Evolutionary conservation across 163 green algal genomes (phyloP), one percentile per base, ranked within the genome.

Genomic region (Trebouxia gelatinosa): DNA sequence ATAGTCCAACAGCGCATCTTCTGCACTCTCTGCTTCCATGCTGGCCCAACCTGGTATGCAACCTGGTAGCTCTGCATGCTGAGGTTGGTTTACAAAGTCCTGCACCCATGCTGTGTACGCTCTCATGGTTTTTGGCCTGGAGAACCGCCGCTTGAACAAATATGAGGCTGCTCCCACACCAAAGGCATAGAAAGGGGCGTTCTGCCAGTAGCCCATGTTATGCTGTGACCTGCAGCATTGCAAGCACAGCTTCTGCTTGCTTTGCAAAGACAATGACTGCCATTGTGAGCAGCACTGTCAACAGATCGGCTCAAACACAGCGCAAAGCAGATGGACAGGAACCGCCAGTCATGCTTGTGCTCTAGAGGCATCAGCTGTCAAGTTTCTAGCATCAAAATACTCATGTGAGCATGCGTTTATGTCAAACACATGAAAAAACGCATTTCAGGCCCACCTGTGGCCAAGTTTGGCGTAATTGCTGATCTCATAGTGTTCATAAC

Each of bases 401-500:
- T 59, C 48, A 19, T 59, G 48, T 28, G 48, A 59, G 19, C 23
- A 23, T 19, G 29, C n/a, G n/a, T n/a, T 61, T n/a, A 19, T 37
- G 23, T 11, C 28, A 70, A 70, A 16, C 26, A 40, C 26, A 32
- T 16, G 50, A n/a, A n/a, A n/a, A n/a, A n/a, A n/a, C n/a, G n/a
- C n/a, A n/a, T n/a, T n/a, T n/a, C n/a, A n/a, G 0, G 9, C 17
- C 80, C 89, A 94, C 37, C 88, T 86, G 79, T 92, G 85, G 23
- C 93, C 95, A 2, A 89, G 86, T 79, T 83, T 77, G 16, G 94
- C 91, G 75, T 96, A 99, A 84, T 95, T 98, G 85, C 88, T 95
- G 35, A 98, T 77, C 83, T 99, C 96, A 79, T 99, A 99, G 83
- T 98, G 96, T 80, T 96, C 93, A 75, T 92, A 97, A 0, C 95